Evolutionary conservation across 148 eudicot genomes (phyloP).

Genomic region (Camellia lanceoleosa): DNA sequence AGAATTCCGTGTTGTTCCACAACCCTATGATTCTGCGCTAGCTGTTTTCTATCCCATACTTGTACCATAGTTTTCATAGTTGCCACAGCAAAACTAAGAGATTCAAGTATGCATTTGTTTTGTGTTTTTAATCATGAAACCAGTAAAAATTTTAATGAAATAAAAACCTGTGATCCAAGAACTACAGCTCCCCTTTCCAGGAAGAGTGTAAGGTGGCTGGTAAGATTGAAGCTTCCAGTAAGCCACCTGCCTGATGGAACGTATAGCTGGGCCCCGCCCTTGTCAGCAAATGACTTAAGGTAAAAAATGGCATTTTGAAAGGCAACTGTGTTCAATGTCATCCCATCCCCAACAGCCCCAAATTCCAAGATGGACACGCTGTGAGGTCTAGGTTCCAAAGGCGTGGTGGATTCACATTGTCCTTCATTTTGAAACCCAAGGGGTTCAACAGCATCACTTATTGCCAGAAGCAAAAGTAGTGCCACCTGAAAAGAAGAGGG

Average conservation of each 20-base stretch:
- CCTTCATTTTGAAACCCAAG: conserved; percentile 21
- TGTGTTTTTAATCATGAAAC: background rate
- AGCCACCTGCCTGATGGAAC: conserved; percentile 64
- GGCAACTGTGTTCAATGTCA: conserved; percentile 55
- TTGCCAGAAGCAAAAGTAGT: conserved; percentile 39
- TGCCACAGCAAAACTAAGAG: background rate
- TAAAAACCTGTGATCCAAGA: conserved; percentile 49
- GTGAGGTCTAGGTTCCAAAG: conserved; percentile 49
- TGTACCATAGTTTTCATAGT: background rate
- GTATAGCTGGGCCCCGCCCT: conserved; percentile 65
- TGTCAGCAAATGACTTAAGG: conserved; percentile 60
- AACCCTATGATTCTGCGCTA: background rate
- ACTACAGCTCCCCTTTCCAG: conserved; percentile 51
- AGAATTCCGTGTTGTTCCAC: background rate
- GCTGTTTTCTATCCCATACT: too few relatives aligned
- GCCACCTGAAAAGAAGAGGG: conserved; percentile 33
- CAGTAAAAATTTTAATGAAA: background rate
- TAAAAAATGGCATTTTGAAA: conserved; percentile 65
- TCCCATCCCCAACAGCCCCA: conserved; percentile 69
- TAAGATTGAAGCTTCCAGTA: conserved; percentile 56
- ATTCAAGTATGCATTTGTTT: background rate
- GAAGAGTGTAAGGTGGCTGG: conserved; percentile 60
- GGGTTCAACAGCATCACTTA: conserved; percentile 19
- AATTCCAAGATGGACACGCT: conserved; percentile 59
- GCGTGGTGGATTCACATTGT: conserved; percentile 28